Evolutionary conservation across 805 yeast genomes (phyloP).

Genomic region (Kluyveromyces wickerhamii): DNA sequence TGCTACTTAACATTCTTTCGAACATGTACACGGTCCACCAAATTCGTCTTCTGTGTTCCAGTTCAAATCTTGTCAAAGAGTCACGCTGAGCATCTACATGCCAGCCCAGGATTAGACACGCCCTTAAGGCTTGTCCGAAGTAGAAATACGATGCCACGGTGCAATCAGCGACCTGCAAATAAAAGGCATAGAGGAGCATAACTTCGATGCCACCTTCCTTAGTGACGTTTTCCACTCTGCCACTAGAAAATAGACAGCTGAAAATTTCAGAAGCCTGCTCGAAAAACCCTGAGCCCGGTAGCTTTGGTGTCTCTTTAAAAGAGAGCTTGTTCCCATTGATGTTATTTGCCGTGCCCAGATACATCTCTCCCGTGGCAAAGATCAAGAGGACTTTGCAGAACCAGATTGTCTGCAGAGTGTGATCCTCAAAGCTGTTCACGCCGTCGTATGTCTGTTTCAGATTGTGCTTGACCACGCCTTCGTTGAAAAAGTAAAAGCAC

Average conservation of each 20-base stretch:
- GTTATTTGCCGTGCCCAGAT: slow-evolving; percentile 64
- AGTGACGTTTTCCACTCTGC: slow-evolving; percentile 71
- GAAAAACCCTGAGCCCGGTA: slow-evolving; percentile 76
- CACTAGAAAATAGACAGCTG: slow-evolving; percentile 68
- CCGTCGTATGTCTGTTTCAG: slow-evolving; percentile 54
- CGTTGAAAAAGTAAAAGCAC: slow-evolving; percentile 77
- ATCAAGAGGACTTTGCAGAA: slow-evolving; percentile 66
- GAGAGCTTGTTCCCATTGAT: slow-evolving; percentile 37
- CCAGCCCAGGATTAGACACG: slow-evolving; percentile 66
- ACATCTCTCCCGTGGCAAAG: slow-evolving; percentile 79
- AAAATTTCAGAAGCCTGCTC: slow-evolving; percentile 73
- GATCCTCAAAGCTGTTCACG: slow-evolving; percentile 34
- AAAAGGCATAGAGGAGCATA: slow-evolving; percentile 64
- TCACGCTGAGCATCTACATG: slow-evolving; percentile 78
- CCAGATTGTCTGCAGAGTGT: slow-evolving; percentile 71
- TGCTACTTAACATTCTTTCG: slow-evolving; percentile 77
- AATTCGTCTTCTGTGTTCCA: slow-evolving; percentile 73
- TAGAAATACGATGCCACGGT: slow-evolving; percentile 76
- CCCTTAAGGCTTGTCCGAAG: slow-evolving; percentile 67
- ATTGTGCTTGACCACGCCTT: slow-evolving; percentile 65
- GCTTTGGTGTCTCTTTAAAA: slow-evolving; percentile 32
- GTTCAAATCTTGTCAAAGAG: slow-evolving; percentile 54
- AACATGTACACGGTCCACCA: slow-evolving; percentile 85
- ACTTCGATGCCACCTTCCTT: slow-evolving; percentile 78
- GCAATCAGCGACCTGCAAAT: slow-evolving; percentile 76